Evolutionary conservation across 192 early-diverging fungal genomes (phyloP), one percentile per base, ranked within the genome.

Genomic region (Rhizophagus clarus): DNA sequence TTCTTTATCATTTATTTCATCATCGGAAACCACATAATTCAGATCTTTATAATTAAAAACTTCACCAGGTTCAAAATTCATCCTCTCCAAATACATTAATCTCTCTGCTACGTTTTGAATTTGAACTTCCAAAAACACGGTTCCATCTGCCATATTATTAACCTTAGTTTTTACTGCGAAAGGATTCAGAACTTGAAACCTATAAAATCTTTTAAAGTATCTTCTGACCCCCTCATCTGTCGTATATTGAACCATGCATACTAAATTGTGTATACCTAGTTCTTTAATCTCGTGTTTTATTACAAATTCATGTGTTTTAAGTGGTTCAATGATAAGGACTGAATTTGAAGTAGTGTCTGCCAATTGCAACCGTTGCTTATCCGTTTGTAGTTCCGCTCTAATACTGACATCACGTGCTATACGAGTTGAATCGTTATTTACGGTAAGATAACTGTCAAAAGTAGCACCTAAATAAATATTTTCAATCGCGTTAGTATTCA

Each of bases 81-180:
- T 91, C 20, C 90, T 85, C 80, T 99, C 97, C 66, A 99, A 84
- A 83, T 85, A 95, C 95, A 99, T 95, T 15, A 91, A 85, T 7
- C 83, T 87, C 5, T 84, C 88, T 2, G 94, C 90, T 20, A 95
- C 90, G 83, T 99, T 99, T 82, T 96, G 95, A 17, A 99, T 89
- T 85, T 97, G 95, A n/a, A 94, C 95, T 83, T 99, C 97, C 63
- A 99, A 85, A 80, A 96, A 92, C 14, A 95, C 90, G 14, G 84
- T 76, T 17, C 91, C 91, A 64, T 91, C 89, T 17, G 81, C 68
- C 78, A 95, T 83, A 34, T 93, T 92, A 86, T 99, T 97, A 63
- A 98, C 92, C 77, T 97, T 98, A 12, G 97, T 99, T 84, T 97
- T 98, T 69, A 99, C 97, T 12, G 95, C 90, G 45, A 99, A 88